A percentile compares a stretch with the other conserved stretches of the same genome.
Evolutionary conservation across 257 asterid genomes (phyloP).

Genomic region (Capsicum pubescens): DNA sequence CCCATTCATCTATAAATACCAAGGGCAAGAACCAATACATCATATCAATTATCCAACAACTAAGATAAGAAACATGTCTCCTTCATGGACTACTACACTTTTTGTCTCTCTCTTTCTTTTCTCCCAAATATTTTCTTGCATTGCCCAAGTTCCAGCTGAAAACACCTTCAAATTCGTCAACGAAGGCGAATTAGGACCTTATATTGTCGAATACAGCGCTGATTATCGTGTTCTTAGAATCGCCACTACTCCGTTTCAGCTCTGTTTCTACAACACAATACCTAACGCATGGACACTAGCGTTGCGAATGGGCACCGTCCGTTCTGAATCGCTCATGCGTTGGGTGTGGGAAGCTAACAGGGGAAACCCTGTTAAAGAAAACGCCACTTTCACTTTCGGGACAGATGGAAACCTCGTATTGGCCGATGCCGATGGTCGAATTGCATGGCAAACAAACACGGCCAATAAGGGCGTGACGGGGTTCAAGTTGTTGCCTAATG

Average conservation of each 20-base stretch:
- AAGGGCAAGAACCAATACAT: not conserved
- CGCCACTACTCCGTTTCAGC: constrained; percentile 23
- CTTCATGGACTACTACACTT: not conserved
- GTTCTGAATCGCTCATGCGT: constrained; percentile 29
- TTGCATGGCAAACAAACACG: constrained; percentile 36
- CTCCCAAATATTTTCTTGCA: constrained; percentile 19
- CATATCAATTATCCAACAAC: not conserved
- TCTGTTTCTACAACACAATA: constrained; percentile 39
- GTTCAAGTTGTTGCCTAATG: constrained; percentile 30
- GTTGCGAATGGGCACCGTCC: constrained; percentile 34
- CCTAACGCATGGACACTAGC: constrained; percentile 36
- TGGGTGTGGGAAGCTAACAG: constrained; percentile 44
- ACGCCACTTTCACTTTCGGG: constrained; percentile 27
- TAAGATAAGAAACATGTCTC: not conserved
- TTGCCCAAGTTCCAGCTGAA: constrained; percentile 35
- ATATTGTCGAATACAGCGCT: constrained; percentile 29
- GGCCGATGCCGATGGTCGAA: constrained; percentile 28
- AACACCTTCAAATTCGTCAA: constrained; percentile 33
- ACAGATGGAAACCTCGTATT: constrained; percentile 29
- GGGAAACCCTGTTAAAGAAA: constrained; percentile 31
- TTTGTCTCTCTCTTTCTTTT: not conserved
- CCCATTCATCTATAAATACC: constrained; percentile 7
- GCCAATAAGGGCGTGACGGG: constrained; percentile 35
- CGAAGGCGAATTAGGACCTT: constrained; percentile 36
- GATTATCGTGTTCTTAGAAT: constrained; percentile 24